A percentile compares a stretch with the other conserved stretches of the same genome.
Evolutionary conservation across 306 rosid species (phyloP).

Genomic region (Sindora glabra): DNA sequence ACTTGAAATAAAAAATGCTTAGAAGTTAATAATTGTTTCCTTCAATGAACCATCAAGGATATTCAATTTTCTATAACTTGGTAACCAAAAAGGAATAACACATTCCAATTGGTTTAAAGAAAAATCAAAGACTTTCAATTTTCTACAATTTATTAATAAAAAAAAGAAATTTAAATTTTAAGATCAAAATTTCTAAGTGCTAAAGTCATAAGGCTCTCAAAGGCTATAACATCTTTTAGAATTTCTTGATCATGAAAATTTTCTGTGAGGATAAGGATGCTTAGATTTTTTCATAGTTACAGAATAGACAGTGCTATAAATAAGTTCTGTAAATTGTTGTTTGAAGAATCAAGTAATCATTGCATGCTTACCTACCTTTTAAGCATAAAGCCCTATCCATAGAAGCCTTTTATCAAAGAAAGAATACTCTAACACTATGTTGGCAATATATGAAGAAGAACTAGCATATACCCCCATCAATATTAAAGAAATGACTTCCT

Average conservation of each 20-base stretch:
- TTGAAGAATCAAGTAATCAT: slow-evolving; percentile 49
- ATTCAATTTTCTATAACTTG: too few species aligned
- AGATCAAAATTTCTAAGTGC: slow-evolving; percentile 67
- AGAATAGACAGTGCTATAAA: slow-evolving; percentile 45
- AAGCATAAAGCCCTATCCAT: slow-evolving; percentile 61
- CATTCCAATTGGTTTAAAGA: slow-evolving; percentile 68
- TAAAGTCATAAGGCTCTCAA: slow-evolving; percentile 47
- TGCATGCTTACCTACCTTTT: slow-evolving; percentile 42
- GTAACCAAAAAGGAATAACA: slow-evolving; percentile 46
- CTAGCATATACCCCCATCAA: too few species aligned
- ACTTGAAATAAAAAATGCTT: too few species aligned
- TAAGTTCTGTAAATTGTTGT: slow-evolving; percentile 52
- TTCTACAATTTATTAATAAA: slow-evolving; percentile 53
- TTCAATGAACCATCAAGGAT: too few species aligned
- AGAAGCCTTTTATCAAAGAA: too few species aligned
- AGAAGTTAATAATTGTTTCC: too few species aligned
- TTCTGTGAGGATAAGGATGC: slow-evolving; percentile 49
- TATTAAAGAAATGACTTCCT: too few species aligned
- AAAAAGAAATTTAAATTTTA: slow-evolving; percentile 46
- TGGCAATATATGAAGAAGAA: too few species aligned
- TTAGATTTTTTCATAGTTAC: slow-evolving; percentile 52
- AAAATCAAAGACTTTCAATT: slow-evolving; percentile 53
- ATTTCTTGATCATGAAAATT: slow-evolving; percentile 65
- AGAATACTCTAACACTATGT: too few species aligned
- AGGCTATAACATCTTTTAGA: slow-evolving; percentile 30